These are phyloP conservation scores for Nicotiana benthamiana DNA, from an alignment of 257 asterid species.

Conservation along the genomic window DNA sequence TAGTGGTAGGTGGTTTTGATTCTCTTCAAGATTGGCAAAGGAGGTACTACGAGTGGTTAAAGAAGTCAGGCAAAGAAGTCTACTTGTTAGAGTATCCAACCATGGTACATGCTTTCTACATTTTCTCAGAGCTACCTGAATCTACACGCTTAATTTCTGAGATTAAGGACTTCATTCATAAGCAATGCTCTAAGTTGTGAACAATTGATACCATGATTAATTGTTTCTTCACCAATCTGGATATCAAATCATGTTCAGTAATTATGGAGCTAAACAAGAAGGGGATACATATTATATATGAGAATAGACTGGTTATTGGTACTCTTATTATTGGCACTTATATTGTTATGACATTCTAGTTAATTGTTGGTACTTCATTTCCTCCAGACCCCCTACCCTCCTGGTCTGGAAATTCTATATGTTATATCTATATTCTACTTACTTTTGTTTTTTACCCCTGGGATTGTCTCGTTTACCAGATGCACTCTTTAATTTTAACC, in stretches of 20 bases:
- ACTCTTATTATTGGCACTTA: background rate
- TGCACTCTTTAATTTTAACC: no score
- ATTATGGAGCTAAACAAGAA: background rate
- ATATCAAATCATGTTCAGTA: background rate
- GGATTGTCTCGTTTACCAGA: no score
- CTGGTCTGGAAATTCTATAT: background rate
- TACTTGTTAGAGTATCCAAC: conserved; percentile 49
- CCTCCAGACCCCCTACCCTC: background rate
- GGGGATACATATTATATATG: background rate
- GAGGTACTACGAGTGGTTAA: conserved; percentile 59
- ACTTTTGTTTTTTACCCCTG: no score
- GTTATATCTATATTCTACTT: no score
- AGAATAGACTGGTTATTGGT: background rate
- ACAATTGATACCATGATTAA: background rate
- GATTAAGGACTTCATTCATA: conserved; percentile 31
- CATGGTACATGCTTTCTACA: conserved; percentile 64
- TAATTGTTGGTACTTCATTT: background rate
- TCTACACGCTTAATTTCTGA: conserved; percentile 36
- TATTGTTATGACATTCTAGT: background rate
- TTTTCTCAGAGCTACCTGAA: conserved; percentile 53
- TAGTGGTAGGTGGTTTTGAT: conserved; percentile 64
- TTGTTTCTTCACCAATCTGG: background rate
- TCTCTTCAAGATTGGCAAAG: conserved; percentile 65
- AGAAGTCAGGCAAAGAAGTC: conserved; percentile 49
- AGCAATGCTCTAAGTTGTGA: conserved; percentile 28